Base-by-base conservation (phyloP, 805 yeast species). In the Saturnispora kantuleensis region DNA sequence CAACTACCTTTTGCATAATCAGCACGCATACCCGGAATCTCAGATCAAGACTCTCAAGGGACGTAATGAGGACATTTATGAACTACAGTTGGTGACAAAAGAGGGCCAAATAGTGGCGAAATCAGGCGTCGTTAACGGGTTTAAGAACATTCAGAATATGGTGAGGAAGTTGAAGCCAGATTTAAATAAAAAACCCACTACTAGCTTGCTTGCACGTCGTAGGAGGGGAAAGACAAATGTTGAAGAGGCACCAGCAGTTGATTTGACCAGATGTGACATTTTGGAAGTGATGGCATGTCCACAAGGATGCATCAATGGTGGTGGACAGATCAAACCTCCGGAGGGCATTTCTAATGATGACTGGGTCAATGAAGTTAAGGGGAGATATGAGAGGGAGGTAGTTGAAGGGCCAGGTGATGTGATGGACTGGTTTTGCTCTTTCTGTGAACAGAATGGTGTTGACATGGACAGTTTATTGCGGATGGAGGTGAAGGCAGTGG, bases 251-350 rank as follows among this genome's bases (percentile, higher is more conserved):
- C 5, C 18, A 9, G 31, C 11, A 1, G 79, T 79, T 0, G 89
- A 84, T 47, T 83, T 90, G 1, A 62, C 74, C 30, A 69, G 66
- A 35, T 80, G 84, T 53, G 93, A 86, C 50, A 85, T 83, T 53
- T 84, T 90, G 5, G 98, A 93, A 56, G 83, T 93, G 38, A 90
- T 88, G 96, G 98, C 98, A 1, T 93, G 98, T 61, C 98, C 98
- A 5, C 88, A 86, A 28, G 98, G 98, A 1, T 93, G 97, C 57
- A 84, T 89, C 46, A 93, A 90, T 56, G 98, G 98, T 10, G 97
- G 98, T 17, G 98, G 98, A 0, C 89, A 88, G 55, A 73, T 87
- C 15, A 71, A 76, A 4, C 69, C 69, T 5, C 76, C 77, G 0
- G 50, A 54, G 1, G 70, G 59, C 3, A 28, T 16, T 0, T 29